A percentile compares a stretch with the other conserved stretches of the same genome.
phyloP scores from a whole-genome alignment of 805 yeast species.

The Yamadazyma philogaea region DNA sequence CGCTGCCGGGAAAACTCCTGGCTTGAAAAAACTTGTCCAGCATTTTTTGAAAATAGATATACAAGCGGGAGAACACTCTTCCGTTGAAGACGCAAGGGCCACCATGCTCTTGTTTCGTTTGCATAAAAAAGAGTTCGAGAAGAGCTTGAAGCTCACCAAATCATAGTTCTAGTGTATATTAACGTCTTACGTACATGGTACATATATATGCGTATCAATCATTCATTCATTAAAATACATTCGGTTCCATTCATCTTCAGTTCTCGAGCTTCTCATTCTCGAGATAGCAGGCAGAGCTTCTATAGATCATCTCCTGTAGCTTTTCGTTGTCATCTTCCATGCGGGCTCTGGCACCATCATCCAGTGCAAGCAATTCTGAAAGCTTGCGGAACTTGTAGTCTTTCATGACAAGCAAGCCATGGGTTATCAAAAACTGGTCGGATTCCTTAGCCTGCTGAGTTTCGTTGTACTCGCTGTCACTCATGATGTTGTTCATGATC shows the following conservation, averaged over 20 bases:
- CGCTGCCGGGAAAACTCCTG: slow-evolving; percentile 68
- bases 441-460: slow-evolving; percentile 15
- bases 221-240: background rate
- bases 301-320: slow-evolving; percentile 34
- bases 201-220: background rate
- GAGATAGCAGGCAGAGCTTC: slow-evolving; percentile 34
- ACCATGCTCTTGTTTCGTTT: slow-evolving; percentile 77
- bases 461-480: slow-evolving; percentile 16
- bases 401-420: slow-evolving; percentile 11
- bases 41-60: slow-evolving; percentile 58
- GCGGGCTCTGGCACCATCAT: slow-evolving; percentile 14
- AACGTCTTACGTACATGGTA: no score
- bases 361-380: slow-evolving; percentile 8
- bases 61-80: slow-evolving; percentile 75
- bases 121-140: slow-evolving; percentile 61
- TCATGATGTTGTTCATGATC: slow-evolving; percentile 22
- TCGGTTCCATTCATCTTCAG: slow-evolving; percentile 9
- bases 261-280: slow-evolving; percentile 36
- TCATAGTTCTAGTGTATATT: background rate
- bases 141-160: slow-evolving; percentile 11
- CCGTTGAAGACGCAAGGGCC: slow-evolving; percentile 87
- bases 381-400: slow-evolving; percentile 13
- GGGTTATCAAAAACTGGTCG: slow-evolving; percentile 17
- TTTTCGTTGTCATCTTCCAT: slow-evolving; percentile 19
- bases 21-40: slow-evolving; percentile 61